Evolutionary conservation across 2,329 filamentous ascomycete genomes (phyloP), one percentile per base, ranked within the genome.

Genomic region (Lasiodiplodia sp.): DNA sequence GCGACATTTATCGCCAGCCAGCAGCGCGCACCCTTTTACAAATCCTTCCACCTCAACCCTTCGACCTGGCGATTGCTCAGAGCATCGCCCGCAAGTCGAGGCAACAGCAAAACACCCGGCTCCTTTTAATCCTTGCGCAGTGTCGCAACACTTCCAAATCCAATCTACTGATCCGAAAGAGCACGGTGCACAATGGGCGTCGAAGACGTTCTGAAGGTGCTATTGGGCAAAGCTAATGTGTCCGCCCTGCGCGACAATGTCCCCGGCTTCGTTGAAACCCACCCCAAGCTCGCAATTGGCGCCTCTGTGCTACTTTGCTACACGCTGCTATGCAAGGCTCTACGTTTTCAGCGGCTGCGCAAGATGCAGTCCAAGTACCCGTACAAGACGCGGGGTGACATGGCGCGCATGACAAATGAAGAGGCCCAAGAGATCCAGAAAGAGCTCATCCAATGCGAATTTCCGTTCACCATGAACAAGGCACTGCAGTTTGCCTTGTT

Each of bases 401-500:
- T 85, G 68, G 75, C 81, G n/a, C 78, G 77, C 5, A 88, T 88
- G 86, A 88, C 85, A 1, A 81, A 82, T 38, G 77, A 83, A 31
- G 82, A 88, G 56, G 86, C 86, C 1, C 85, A 79, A 68, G 74
- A 81, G 51, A 87, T 89, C 58, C 78, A 84, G 47, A 78, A 76
- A 63, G 77, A 78, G 23, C 66, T 88, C 2, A 75, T 78, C 2
- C 78, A 84, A 62, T 77, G 85, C 3, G 88, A 90, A 71, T 90
- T 90, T 70, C 88, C 88, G 0, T 83, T 81, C 58, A 80, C 83
- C 0, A 83, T 79, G 66, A 74, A 80, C 14, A 86, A 84, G 62
- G 81, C 86, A 1, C 76, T 88, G 5, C 83, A 87, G 67, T 88
- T 89, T 74, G 86, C 87, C 1, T 79, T 90, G 6, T 88, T 89